Conservation (phyloP, 805 yeast species). For the Clavispora fructus region DNA sequence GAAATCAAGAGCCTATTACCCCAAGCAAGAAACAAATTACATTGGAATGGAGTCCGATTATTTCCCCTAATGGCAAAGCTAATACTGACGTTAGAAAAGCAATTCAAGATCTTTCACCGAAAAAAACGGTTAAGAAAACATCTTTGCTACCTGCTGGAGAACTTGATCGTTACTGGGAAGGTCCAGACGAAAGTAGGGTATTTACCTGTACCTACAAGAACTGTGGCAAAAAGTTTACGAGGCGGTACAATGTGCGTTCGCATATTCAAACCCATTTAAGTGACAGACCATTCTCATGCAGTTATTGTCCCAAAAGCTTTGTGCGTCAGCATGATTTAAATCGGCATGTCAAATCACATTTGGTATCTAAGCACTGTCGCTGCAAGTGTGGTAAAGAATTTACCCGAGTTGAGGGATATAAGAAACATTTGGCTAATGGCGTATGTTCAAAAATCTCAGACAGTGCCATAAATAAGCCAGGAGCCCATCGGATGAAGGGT, state of each 20-base stretch:
- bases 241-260: slow-evolving; percentile 88
- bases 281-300: slow-evolving; percentile 88
- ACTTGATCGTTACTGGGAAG: slow-evolving; percentile 75
- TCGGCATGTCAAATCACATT: slow-evolving; percentile 85
- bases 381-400: slow-evolving; percentile 96
- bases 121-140: slow-evolving; percentile 46
- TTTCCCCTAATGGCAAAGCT: slow-evolving; percentile 30
- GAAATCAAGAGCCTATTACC: slow-evolving; percentile 28
- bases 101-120: slow-evolving; percentile 43
- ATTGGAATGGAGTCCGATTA: slow-evolving; percentile 42
- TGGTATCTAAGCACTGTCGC: slow-evolving; percentile 55
- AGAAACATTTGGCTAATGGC: slow-evolving; percentile 58
- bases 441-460: slow-evolving; percentile 8
- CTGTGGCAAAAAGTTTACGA: slow-evolving; percentile 79
- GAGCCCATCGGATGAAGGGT: slow-evolving; percentile 5
- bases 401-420: slow-evolving; percentile 83
- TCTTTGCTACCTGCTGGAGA: slow-evolving; percentile 86
- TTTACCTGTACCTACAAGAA: slow-evolving; percentile 70
- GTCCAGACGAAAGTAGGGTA: slow-evolving; percentile 67
- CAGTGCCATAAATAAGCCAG: slow-evolving; percentile 9
- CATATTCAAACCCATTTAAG: slow-evolving; percentile 95
- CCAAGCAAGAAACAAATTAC: slow-evolving; percentile 29
- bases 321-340: slow-evolving; percentile 94
- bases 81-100: slow-evolving; percentile 12
- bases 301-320: slow-evolving; percentile 73